phyloP scores from a whole-genome alignment of 140 eudicot species.

The Anethum foeniculum region DNA sequence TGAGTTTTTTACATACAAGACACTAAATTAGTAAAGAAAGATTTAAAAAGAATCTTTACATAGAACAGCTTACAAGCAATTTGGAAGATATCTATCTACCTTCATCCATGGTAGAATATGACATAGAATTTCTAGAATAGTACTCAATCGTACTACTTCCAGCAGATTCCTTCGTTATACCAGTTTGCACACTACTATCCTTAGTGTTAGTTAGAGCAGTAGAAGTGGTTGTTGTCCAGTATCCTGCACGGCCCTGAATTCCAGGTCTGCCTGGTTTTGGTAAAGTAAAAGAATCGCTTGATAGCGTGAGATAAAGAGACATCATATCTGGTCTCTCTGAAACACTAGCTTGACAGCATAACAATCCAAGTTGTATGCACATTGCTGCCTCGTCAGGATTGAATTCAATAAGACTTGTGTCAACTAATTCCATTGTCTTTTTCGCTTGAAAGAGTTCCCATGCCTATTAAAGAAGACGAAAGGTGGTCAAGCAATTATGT shows the following conservation, averaged over 20 bases:
- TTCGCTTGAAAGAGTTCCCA: constrained; percentile 59
- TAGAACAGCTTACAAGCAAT: neutral
- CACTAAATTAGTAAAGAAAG: neutral
- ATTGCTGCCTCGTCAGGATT: constrained; percentile 51
- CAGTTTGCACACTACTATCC: constrained; percentile 28
- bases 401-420: constrained; percentile 31
- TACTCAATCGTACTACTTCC: constrained; percentile 32
- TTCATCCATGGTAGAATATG: constrained; percentile 57
- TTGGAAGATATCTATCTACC: constrained; percentile 39
- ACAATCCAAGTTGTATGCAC: constrained; percentile 72
- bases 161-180: constrained; percentile 25
- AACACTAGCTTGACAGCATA: constrained; percentile 72
- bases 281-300: constrained; percentile 60
- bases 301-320: constrained; percentile 45
- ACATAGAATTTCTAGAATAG: constrained; percentile 63
- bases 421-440: constrained; percentile 50
- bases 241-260: constrained; percentile 67
- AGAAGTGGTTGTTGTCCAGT: constrained; percentile 31
- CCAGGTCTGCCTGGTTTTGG: constrained; percentile 71
- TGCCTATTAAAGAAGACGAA: constrained; percentile 27
- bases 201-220: constrained; percentile 34
- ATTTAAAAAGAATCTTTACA: neutral
- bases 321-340: constrained; percentile 80
- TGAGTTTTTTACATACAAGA: neutral
- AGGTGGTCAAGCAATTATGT: neutral